Conservation (phyloP, 2,329 filamentous ascomycete genomes). For the Didymella lethalis region DNA sequence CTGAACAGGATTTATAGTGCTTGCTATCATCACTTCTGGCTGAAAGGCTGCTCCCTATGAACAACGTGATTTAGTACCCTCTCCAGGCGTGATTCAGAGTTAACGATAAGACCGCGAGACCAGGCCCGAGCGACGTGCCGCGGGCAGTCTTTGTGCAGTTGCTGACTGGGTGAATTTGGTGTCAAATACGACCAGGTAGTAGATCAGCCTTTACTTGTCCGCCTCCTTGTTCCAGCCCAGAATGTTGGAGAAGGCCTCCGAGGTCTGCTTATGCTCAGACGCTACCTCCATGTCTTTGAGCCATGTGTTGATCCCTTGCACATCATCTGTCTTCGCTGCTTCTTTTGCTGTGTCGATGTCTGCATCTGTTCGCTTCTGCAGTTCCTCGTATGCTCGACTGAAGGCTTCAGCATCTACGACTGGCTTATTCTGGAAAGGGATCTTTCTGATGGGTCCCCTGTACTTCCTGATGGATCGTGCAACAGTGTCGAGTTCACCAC, state of each 20-base stretch:
- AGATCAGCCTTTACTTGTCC: background rate
- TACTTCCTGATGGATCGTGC: conserved; percentile 28
- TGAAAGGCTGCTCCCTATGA: conserved; percentile 32
- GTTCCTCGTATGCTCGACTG: background rate
- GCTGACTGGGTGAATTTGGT: background rate
- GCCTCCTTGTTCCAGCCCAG: conserved; percentile 1
- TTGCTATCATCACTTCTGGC: conserved; percentile 44
- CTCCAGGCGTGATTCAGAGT: background rate
- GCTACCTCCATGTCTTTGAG: background rate
- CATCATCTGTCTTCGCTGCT: background rate
- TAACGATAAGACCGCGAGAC: too few species aligned
- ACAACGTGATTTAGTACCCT: background rate
- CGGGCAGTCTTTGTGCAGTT: background rate
- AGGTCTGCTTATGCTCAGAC: conserved; percentile 1
- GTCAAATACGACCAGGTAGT: background rate
- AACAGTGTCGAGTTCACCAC: conserved; percentile 16
- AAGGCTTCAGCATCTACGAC: background rate
- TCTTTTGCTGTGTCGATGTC: background rate
- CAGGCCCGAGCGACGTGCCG: background rate
- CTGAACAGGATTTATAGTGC: conserved; percentile 44
- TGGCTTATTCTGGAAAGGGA: background rate
- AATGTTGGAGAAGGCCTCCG: background rate
- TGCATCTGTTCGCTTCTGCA: background rate
- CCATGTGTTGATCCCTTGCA: conserved; percentile 4
- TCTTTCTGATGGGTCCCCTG: background rate